Evolutionary conservation across 345 rosid genomes (phyloP).

Genomic region (Melastoma malabathricum): DNA sequence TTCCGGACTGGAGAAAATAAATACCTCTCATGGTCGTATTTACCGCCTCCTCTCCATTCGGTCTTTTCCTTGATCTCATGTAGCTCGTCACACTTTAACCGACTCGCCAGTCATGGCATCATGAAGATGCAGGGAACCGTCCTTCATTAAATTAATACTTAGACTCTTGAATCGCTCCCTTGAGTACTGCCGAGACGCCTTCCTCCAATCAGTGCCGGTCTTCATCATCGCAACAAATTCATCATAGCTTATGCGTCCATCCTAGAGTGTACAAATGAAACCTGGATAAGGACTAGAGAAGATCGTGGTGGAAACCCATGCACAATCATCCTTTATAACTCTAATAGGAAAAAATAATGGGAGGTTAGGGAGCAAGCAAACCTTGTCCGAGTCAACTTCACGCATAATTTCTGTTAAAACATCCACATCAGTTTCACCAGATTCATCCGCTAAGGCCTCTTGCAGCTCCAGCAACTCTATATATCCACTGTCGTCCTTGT

Average conservation of each 20-base stretch:
- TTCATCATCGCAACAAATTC: slow-evolving; percentile 97
- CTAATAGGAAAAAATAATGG: too few relatives aligned
- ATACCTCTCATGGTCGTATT: too few relatives aligned
- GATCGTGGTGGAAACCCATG: too few relatives aligned
- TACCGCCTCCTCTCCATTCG: neutral
- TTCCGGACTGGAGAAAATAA: too few relatives aligned
- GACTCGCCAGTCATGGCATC: slow-evolving; percentile 77
- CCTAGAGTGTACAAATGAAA: slow-evolving; percentile 19
- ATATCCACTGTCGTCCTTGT: slow-evolving; percentile 66
- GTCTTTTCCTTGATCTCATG: too few relatives aligned
- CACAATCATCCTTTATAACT: neutral
- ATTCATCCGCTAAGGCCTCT: slow-evolving; percentile 63
- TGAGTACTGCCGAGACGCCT: slow-evolving; percentile 94
- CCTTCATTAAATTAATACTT: slow-evolving; percentile 89
- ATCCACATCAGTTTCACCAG: slow-evolving; percentile 47
- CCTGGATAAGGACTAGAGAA: neutral
- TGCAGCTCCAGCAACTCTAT: slow-evolving; percentile 70
- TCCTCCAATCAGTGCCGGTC: slow-evolving; percentile 98
- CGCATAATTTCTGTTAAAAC: slow-evolving; percentile 75
- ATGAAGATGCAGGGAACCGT: slow-evolving; percentile 84
- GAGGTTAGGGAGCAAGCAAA: slow-evolving; percentile 10
- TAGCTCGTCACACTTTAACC: too few relatives aligned
- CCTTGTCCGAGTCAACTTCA: slow-evolving; percentile 97
- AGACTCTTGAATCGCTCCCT: slow-evolving; percentile 94
- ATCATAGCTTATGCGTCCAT: slow-evolving; percentile 75